phyloP scores from a whole-genome alignment of 805 yeast genomes.

The Ascoidea tarda region DNA sequence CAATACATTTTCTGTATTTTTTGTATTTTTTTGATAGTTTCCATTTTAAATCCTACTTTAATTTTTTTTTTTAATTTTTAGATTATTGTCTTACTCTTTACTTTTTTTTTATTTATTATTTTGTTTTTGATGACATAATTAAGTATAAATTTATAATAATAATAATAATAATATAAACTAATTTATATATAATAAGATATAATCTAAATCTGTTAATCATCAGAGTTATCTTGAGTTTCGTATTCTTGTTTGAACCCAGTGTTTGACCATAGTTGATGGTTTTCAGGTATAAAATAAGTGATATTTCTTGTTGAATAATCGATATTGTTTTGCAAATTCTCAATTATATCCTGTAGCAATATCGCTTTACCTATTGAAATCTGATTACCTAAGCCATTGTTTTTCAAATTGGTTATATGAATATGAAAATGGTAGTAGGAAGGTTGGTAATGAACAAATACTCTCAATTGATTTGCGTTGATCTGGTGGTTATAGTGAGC shows the following conservation, averaged over 20 bases:
- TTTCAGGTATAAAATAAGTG: constrained; percentile 59
- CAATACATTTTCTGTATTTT: too few relatives aligned
- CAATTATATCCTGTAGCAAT: constrained; percentile 69
- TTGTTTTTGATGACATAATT: too few relatives aligned
- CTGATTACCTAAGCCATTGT: constrained; percentile 56
- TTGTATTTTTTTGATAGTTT: too few relatives aligned
- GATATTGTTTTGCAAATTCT: constrained; percentile 28
- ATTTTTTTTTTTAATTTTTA: too few relatives aligned
- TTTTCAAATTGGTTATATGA: constrained; percentile 67
- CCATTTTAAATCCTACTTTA: too few relatives aligned
- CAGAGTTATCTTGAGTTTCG: too few relatives aligned
- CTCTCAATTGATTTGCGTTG: constrained; percentile 41
- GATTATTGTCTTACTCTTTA: too few relatives aligned
- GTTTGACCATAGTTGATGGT: constrained; percentile 54
- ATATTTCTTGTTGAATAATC: constrained; percentile 31
- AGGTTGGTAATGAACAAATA: constrained; percentile 90
- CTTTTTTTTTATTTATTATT: too few relatives aligned
- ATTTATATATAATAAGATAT: too few relatives aligned
- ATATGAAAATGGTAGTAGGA: constrained; percentile 92
- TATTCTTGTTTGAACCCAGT: not conserved
- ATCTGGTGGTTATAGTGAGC: constrained; percentile 29
- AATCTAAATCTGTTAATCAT: too few relatives aligned
- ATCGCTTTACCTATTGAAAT: constrained; percentile 70
- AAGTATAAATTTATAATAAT: too few relatives aligned
- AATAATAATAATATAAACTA: too few relatives aligned